Evolutionary conservation across 495 filamentous ascomycete species (phyloP).

Genomic region (Articulospora tetracladia): DNA sequence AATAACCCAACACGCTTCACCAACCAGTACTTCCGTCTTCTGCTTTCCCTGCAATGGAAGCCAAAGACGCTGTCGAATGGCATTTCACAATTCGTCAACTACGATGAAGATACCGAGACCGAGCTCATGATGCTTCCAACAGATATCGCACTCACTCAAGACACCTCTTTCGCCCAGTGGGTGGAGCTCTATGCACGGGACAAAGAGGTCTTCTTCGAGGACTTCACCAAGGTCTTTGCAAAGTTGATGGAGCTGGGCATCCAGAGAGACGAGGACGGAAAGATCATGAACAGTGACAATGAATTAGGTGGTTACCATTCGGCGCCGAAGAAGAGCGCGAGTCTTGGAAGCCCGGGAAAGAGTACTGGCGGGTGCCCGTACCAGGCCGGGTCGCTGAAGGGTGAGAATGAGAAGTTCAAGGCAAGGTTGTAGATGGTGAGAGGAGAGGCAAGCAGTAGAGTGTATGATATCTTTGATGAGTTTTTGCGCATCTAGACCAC

Average conservation of each 20-base stretch:
- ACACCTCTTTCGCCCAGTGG: constrained; percentile 39
- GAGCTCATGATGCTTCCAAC: constrained; percentile 56
- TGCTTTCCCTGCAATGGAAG: constrained; percentile 53
- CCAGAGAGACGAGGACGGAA: constrained; percentile 45
- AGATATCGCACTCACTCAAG: constrained; percentile 36
- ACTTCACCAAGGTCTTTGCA: constrained; percentile 57
- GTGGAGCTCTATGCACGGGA: constrained; percentile 56
- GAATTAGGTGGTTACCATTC: constrained; percentile 49
- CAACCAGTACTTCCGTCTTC: constrained; percentile 57
- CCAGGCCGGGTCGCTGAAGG: constrained; percentile 25
- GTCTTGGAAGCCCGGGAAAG: constrained; percentile 36
- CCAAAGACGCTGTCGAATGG: constrained; percentile 48
- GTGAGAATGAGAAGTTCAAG: constrained; percentile 27
- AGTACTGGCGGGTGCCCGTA: constrained; percentile 23
- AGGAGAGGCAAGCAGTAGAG: background rate
- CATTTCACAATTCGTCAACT: constrained; percentile 53
- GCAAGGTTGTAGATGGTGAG: constrained; percentile 25
- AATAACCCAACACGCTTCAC: constrained; percentile 62
- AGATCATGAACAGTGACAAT: constrained; percentile 49
- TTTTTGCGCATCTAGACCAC: background rate
- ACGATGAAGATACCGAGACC: constrained; percentile 49
- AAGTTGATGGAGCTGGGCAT: constrained; percentile 61
- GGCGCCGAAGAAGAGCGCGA: constrained; percentile 55
- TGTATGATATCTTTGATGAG: background rate
- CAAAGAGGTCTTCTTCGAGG: constrained; percentile 58